phyloP scores from a whole-genome alignment of 2,329 filamentous ascomycete genomes.

The Metarhizium guizhouense region DNA sequence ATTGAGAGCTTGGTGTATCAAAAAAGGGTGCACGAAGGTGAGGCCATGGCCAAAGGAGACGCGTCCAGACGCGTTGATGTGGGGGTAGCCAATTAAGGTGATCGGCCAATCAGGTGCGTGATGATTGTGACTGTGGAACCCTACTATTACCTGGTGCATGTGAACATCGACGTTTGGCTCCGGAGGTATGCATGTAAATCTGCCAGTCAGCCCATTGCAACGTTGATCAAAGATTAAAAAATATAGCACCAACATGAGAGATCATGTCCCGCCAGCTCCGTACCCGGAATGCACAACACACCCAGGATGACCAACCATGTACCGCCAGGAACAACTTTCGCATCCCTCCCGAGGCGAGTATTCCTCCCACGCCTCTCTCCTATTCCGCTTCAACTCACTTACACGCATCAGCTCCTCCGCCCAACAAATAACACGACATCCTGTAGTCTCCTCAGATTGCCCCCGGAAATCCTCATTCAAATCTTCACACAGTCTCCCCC shows the following conservation, averaged over 20 bases:
- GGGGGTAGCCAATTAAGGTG: slow-evolving; percentile 14
- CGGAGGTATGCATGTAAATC: neutral
- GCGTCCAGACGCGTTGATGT: slow-evolving; percentile 23
- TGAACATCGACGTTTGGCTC: neutral
- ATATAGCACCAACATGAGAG: neutral
- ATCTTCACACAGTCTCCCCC: slow-evolving; percentile 11
- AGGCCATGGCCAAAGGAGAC: slow-evolving; percentile 15
- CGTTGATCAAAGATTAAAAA: neutral
- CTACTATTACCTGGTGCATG: neutral
- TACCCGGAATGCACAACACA: neutral
- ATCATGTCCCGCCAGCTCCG: neutral
- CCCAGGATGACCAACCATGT: neutral
- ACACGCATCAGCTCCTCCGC: neutral
- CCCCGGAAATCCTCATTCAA: slow-evolving; percentile 16
- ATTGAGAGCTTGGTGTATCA: neutral
- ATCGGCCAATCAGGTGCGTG: neutral
- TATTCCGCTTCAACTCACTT: slow-evolving; percentile 1
- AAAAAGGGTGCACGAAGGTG: neutral
- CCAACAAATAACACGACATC: neutral
- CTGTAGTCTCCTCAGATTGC: slow-evolving; percentile 12
- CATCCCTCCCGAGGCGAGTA: neutral
- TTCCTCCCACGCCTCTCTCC: neutral
- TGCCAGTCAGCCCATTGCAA: neutral
- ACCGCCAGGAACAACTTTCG: neutral
- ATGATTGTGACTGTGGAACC: neutral